Evolutionary conservation across 2,329 filamentous ascomycete species (phyloP).

Genomic region (Tolypocladium tropicale): DNA sequence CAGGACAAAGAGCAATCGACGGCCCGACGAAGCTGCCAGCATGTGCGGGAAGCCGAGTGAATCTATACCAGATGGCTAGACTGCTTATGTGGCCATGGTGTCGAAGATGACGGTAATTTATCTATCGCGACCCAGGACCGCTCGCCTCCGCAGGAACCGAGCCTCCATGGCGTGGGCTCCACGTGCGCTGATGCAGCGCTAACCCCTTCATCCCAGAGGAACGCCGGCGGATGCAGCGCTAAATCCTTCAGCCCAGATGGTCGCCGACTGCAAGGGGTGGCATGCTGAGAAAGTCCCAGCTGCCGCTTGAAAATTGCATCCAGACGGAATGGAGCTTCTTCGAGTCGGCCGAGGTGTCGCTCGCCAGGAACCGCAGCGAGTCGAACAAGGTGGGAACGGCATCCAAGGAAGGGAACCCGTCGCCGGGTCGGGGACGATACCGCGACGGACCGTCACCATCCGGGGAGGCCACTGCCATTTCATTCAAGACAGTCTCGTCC

Average conservation of each 20-base stretch:
- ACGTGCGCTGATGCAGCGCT: too few relatives aligned
- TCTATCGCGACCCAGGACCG: background rate
- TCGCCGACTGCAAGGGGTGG: background rate
- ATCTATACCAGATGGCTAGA: background rate
- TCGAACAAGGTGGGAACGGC: constrained; percentile 1
- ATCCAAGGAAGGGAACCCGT: background rate
- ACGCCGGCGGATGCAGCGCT: too few relatives aligned
- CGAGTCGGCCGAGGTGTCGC: constrained; percentile 1
- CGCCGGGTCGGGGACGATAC: constrained; percentile 1
- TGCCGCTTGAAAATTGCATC: constrained; percentile 1
- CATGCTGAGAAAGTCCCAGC: background rate
- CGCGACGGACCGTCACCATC: background rate
- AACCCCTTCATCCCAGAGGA: too few relatives aligned
- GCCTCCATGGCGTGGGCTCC: background rate
- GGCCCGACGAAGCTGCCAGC: background rate
- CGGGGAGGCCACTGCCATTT: background rate
- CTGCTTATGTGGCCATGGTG: background rate
- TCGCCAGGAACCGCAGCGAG: constrained; percentile 2
- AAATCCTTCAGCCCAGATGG: too few relatives aligned
- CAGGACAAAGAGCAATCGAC: background rate
- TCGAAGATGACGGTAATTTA: background rate
- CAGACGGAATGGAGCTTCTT: constrained; percentile 3
- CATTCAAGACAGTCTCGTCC: background rate
- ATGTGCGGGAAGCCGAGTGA: background rate
- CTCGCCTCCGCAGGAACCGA: background rate